Conservation (phyloP, 2,329 filamentous ascomycete genomes). For the Fusarium veterinarium region DNA sequence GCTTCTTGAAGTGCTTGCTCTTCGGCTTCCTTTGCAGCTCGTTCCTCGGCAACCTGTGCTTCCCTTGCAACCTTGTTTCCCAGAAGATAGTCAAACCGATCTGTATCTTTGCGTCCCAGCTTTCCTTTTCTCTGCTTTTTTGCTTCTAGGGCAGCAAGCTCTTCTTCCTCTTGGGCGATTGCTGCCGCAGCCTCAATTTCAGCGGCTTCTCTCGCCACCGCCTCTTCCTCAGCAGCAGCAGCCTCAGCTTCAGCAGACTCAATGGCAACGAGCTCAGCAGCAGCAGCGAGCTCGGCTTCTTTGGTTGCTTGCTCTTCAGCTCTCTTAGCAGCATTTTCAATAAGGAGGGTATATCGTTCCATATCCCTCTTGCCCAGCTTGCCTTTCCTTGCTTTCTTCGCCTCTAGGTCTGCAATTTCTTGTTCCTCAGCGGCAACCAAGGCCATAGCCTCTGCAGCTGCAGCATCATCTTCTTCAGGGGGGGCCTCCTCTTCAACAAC, state of each 20-base stretch:
- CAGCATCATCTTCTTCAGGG: constrained; percentile 40
- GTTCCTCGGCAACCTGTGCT: constrained; percentile 46
- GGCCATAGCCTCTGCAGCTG: constrained; percentile 28
- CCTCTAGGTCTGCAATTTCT: constrained; percentile 55
- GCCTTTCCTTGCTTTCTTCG: constrained; percentile 63
- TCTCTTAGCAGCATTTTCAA: constrained; percentile 49
- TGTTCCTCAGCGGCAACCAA: constrained; percentile 48
- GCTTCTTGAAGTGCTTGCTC: constrained; percentile 43
- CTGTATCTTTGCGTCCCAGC: constrained; percentile 39
- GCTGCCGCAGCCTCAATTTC: constrained; percentile 22
- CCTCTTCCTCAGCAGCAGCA: constrained; percentile 22
- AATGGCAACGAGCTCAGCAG: constrained; percentile 24
- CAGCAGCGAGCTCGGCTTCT: constrained; percentile 31
- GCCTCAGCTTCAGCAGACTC: constrained; percentile 33
- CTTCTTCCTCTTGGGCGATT: constrained; percentile 34
- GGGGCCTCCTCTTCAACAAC: constrained; percentile 20
- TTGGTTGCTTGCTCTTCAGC: constrained; percentile 47
- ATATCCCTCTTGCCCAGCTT: constrained; percentile 59
- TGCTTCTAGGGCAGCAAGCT: constrained; percentile 32
- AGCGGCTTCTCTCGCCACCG: constrained; percentile 30
- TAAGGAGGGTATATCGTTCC: constrained; percentile 55
- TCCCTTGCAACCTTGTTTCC: constrained; percentile 39
- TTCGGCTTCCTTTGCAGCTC: constrained; percentile 45
- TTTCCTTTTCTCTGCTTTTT: constrained; percentile 41
- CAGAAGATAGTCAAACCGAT: constrained; percentile 27